Base-by-base conservation (phyloP, 768 basidiomycete genomes). In the Boletus eberwhitei region DNA sequence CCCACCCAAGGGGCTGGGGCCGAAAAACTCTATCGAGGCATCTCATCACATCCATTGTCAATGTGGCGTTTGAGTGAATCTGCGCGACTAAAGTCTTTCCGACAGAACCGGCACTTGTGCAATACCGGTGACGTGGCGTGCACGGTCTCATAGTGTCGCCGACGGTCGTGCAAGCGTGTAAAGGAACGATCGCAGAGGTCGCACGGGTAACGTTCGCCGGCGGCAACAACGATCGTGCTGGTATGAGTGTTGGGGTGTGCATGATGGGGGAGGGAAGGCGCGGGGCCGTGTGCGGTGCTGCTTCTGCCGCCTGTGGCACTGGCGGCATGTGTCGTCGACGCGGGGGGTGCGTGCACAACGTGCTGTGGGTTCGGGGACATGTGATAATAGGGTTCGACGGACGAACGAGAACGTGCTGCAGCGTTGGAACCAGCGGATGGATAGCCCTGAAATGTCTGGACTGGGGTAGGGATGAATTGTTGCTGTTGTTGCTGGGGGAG, bases 61-160 rank as follows among this genome's bases (percentile, higher is more conserved):
- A 87, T 62, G 71, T 92, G 90, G 67, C 90, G 79, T 72, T 90
- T 92, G 59, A 90, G 76, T 54, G 90, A 91, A 73, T 88, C 87
- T 46, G 73, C 79, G 68, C 90, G 82, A 73, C 87, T 88, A 68
- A 90, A 90, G 65, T 84, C 84, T 71, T 90, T 90, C 61, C 79
- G 77, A 71, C 90, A 91, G 67, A 76, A 85, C 26, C 79, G 79
- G 71, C 90, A 91, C 48, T 77, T 79, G 67, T 91, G 88, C 60
- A 82, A 73, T 53, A 83, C 77, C 21, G 87, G 85, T 14, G 78
- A 76, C 35, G 83, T 66, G 41, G 83, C 77, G 63, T 90, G 88
- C 62, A 88, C 85, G 16, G 85, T 88, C 70, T 90, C 88, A 60
- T 82, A 81, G 71, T 92, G 89, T 58, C 89, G 81, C 72, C 90